Evolutionary conservation across 345 rosid species (phyloP).

Genomic region (Lepidium didymum): DNA sequence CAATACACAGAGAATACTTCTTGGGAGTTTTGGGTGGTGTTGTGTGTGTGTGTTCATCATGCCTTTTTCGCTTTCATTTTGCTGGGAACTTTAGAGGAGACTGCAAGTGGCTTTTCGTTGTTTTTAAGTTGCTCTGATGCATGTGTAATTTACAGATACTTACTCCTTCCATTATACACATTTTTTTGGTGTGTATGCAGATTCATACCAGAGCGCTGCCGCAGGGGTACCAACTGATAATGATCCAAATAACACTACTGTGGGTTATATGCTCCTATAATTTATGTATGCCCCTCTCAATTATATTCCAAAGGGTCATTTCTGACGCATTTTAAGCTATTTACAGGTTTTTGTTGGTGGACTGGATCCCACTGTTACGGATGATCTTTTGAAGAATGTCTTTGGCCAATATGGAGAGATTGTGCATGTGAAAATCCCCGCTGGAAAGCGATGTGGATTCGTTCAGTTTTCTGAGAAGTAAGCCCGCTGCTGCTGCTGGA

Average conservation of each 20-base stretch:
- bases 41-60: neutral
- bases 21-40: neutral
- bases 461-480: constrained; percentile 87
- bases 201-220: constrained; percentile 52
- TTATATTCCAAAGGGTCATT: neutral
- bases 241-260: constrained; percentile 91
- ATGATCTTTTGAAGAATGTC: constrained; percentile 64
- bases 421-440: constrained; percentile 78
- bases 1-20: neutral
- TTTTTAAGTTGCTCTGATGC: neutral
- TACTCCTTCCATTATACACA: neutral
- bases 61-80: neutral
- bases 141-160: neutral
- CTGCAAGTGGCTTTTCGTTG: neutral
- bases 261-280: constrained; percentile 35
- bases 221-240: constrained; percentile 54
- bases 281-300: neutral
- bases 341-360: constrained; percentile 85
- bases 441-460: constrained; percentile 80
- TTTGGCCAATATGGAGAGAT: constrained; percentile 78
- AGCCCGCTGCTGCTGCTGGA: neutral
- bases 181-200: constrained; percentile 40
- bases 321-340: constrained; percentile 8
- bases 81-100: neutral
- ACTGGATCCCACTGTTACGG: constrained; percentile 66